Base-by-base conservation (phyloP, 2,329 filamentous ascomycete genomes). In the Aureobasidium sp. region DNA sequence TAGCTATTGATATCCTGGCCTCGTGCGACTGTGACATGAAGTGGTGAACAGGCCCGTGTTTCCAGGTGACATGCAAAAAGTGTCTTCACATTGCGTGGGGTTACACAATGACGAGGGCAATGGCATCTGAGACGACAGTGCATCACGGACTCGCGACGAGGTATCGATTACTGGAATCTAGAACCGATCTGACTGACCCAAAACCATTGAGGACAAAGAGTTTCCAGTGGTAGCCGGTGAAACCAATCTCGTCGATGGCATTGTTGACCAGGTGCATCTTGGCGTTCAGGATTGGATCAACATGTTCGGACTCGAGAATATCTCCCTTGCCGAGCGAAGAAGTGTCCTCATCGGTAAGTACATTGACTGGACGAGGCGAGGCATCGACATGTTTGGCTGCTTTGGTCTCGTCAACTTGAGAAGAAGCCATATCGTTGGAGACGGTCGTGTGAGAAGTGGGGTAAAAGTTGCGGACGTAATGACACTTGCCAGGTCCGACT, bases 231-330 rank as follows among this genome's bases (percentile, higher is more conserved):
- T 82, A 82, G 11, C 66, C 62, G 4, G 80, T 82, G 68, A 81
- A 81, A 1, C 80, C 81, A 60, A 82, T 82, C 67, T 80, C 76
- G 66, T 82, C 79, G 62, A 82, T 81, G 3, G 79, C 84, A 71
- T 89, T 82, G 70, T 89, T 89, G 64, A 89, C 81, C 31, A 89
- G 76, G 67, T 85, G 81, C 84, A 88, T 89, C 71, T 89, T 88
- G 44, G 81, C 81, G 67, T 83, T 83, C 48, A 88, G 74, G 1
- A 81, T 84, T 5, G 84, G 82, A 68, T 88, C 85, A 31, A 83
- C 73, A 67, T 83, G 78, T 71, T 87, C 82, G 60, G 79, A 73
- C 5, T 76, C 78, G 15, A 88, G 76, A 27, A 88, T 73, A 67
- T 88, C 85, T 45, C 71, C 73, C 59, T 76, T 76, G 37, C 27